Evolutionary conservation across 2,329 filamentous ascomycete species (phyloP).

Genomic region (Scytalidium sp.): DNA sequence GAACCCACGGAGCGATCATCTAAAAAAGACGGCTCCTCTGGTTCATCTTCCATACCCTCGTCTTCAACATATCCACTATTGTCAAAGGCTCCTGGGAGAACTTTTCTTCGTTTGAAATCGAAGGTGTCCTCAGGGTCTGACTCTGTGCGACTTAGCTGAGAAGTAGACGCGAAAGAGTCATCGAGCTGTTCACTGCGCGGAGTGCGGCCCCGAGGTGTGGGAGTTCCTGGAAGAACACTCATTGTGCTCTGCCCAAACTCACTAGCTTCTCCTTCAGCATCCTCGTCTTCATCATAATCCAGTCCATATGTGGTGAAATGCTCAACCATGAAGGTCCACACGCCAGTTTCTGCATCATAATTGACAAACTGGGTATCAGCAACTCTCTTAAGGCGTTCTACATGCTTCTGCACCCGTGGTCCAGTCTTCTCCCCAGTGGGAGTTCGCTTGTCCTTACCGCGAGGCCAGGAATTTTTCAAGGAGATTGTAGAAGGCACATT

Average conservation of each 20-base stretch:
- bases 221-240: conserved; percentile 38
- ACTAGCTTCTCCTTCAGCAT: conserved; percentile 47
- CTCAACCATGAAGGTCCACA: conserved; percentile 91
- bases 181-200: conserved; percentile 17
- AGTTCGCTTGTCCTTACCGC: conserved; percentile 58
- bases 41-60: conserved; percentile 46
- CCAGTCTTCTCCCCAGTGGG: conserved; percentile 56
- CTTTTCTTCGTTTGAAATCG: conserved; percentile 31
- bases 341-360: conserved; percentile 76
- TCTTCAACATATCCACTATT: conserved; percentile 53
- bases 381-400: conserved; percentile 77
- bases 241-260: conserved; percentile 47
- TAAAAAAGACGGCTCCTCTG: conserved; percentile 77
- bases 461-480: conserved; percentile 93
- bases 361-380: conserved; percentile 76
- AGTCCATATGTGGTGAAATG: conserved; percentile 96
- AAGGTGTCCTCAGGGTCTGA: conserved; percentile 32
- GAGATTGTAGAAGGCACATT: conserved; percentile 87
- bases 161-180: conserved; percentile 32
- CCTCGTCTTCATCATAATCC: conserved; percentile 66
- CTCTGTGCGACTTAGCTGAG: conserved; percentile 30
- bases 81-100: conserved; percentile 80
- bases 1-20: conserved; percentile 86
- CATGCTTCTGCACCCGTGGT: conserved; percentile 74
- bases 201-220: conserved; percentile 35